phyloP scores from a whole-genome alignment of 2,329 filamentous ascomycete genomes.

The Hirsutella rhossiliensis region DNA sequence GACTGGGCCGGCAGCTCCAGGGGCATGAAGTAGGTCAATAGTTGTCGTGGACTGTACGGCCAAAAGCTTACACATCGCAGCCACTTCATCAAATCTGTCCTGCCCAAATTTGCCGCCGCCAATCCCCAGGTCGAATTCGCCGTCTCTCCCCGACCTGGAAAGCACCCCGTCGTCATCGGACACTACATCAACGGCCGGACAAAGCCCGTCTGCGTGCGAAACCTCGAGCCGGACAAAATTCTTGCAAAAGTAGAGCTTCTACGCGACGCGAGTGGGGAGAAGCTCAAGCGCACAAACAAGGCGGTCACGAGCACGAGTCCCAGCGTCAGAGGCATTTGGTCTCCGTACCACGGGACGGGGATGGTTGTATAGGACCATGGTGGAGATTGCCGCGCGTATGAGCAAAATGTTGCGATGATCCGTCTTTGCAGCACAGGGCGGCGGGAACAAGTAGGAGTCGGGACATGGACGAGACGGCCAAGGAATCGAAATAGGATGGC shows the following conservation, averaged over 20 bases:
- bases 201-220: constrained; percentile 81
- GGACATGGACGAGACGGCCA: no score
- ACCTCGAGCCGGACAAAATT: constrained; percentile 70
- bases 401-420: no score
- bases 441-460: no score
- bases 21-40: constrained; percentile 71
- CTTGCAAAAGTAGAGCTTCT: constrained; percentile 66
- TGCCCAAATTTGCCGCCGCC: constrained; percentile 64
- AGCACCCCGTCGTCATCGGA: constrained; percentile 80
- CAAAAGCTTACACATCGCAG: constrained; percentile 27
- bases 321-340: constrained; percentile 60
- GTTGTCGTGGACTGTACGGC: no score
- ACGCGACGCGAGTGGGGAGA: constrained; percentile 64
- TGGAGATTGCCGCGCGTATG: not conserved
- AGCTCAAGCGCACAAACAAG: constrained; percentile 51
- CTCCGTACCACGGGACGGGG: constrained; percentile 53
- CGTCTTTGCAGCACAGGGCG: no score
- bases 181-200: constrained; percentile 85
- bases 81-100: constrained; percentile 66
- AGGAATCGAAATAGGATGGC: no score
- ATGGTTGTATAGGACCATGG: constrained; percentile 31
- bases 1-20: constrained; percentile 87
- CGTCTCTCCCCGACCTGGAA: constrained; percentile 78
- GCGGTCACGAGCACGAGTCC: constrained; percentile 51
- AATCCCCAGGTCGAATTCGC: constrained; percentile 87